Evolutionary conservation across 305 asterid species (phyloP).

Genomic region (Solanum hybrid): DNA sequence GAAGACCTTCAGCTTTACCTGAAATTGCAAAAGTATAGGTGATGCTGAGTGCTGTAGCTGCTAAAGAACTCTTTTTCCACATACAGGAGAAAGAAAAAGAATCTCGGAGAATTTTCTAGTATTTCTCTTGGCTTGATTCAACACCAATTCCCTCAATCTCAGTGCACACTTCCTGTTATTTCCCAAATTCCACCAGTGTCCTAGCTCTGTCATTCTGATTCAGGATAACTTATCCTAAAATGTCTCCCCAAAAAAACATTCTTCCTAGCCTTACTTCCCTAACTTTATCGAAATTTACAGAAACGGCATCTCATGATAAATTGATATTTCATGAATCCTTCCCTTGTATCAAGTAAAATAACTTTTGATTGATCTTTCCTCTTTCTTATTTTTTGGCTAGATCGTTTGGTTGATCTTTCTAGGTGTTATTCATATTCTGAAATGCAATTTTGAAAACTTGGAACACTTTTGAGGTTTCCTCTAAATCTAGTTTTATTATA

Average conservation of each 20-base stretch:
- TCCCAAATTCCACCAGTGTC: background rate
- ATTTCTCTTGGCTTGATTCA: background rate
- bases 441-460: background rate
- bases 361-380: background rate
- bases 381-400: background rate
- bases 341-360: background rate
- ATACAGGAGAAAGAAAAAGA: background rate
- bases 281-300: background rate
- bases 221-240: background rate
- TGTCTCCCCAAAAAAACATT: background rate
- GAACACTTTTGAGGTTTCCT: background rate
- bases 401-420: background rate
- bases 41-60: background rate
- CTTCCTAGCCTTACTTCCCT: background rate
- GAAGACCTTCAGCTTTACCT: constrained; percentile 90
- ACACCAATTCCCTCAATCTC: background rate
- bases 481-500: background rate
- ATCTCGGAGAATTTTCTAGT: background rate
- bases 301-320: background rate
- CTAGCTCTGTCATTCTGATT: background rate
- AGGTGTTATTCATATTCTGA: background rate
- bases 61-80: background rate
- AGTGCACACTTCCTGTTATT: background rate
- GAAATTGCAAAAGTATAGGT: constrained; percentile 9
- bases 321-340: background rate